Percentiles rank a stretch among this genome's conserved stretches.
These are phyloP conservation scores for Capronia epimyces DNA, from an alignment of 2,329 filamentous ascomycete species.

Conservation along the genomic window DNA sequence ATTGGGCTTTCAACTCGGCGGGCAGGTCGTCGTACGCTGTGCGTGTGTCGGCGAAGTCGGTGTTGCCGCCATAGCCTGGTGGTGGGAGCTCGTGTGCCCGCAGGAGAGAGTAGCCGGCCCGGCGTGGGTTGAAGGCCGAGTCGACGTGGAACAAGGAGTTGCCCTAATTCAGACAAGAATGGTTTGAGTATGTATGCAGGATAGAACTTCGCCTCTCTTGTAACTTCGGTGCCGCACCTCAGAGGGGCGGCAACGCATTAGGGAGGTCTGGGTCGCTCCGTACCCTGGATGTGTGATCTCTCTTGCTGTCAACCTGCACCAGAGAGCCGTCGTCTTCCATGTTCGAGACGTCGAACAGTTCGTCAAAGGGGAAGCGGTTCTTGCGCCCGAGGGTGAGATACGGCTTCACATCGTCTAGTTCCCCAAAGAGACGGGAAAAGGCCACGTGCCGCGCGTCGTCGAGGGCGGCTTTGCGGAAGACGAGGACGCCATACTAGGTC, in stretches of 20 bases:
- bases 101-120: slow-evolving; percentile 51
- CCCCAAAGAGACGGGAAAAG: slow-evolving; percentile 49
- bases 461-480: slow-evolving; percentile 49
- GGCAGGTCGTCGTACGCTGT: slow-evolving; percentile 48
- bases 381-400: slow-evolving; percentile 46
- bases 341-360: slow-evolving; percentile 57
- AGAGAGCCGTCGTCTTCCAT: slow-evolving; percentile 46
- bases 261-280: slow-evolving; percentile 12
- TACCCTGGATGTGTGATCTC: slow-evolving; percentile 41
- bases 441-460: slow-evolving; percentile 49
- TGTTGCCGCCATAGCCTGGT: slow-evolving; percentile 45
- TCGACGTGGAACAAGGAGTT: slow-evolving; percentile 54
- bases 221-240: background rate
- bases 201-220: background rate
- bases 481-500: slow-evolving; percentile 49
- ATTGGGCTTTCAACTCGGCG: slow-evolving; percentile 32
- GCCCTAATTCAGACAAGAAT: slow-evolving; percentile 31
- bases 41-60: slow-evolving; percentile 51
- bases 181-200: background rate
- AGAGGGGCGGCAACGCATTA: background rate
- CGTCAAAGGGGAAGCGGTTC: slow-evolving; percentile 45
- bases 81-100: slow-evolving; percentile 49
- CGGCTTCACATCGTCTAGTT: slow-evolving; percentile 52
- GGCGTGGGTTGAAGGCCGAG: slow-evolving; percentile 52
- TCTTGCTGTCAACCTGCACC: slow-evolving; percentile 39